phyloP scores from a whole-genome alignment of 495 filamentous ascomycete species.

The Lindgomyces ingoldianus region DNA sequence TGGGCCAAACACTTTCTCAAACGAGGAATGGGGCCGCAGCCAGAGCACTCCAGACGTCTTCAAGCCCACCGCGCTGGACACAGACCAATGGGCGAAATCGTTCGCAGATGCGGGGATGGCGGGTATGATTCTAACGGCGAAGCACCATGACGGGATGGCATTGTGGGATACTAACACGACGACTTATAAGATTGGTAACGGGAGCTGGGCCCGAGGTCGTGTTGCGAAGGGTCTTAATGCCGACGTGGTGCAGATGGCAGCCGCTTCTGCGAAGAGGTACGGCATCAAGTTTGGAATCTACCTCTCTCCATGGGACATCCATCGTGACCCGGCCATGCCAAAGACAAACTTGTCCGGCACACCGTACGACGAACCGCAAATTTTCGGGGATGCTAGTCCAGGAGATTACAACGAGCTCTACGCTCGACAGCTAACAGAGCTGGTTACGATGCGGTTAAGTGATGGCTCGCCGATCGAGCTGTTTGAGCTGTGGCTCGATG shows the following conservation, averaged over 20 bases:
- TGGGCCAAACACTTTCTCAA: conserved; percentile 7
- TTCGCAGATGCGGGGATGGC: background rate
- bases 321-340: conserved; percentile 3
- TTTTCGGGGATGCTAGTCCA: conserved; percentile 1
- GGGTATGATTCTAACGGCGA: conserved; percentile 8
- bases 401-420: conserved; percentile 2
- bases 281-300: conserved; percentile 6
- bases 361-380: conserved; percentile 1
- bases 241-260: conserved; percentile 5
- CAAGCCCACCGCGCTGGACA: background rate
- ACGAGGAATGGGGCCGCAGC: conserved; percentile 11
- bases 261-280: background rate
- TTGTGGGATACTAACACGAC: conserved; percentile 1
- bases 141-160: conserved; percentile 7
- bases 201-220: background rate
- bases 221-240: background rate
- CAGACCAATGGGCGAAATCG: conserved; percentile 8
- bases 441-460: background rate
- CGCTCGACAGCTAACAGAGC: background rate
- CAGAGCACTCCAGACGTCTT: conserved; percentile 11
- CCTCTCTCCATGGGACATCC: conserved; percentile 6
- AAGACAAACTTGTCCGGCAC: background rate
- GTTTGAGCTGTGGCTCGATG: background rate
- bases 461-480: background rate
- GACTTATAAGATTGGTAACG: conserved; percentile 1